Conservation (phyloP, 2,329 filamentous ascomycete genomes). For the Camillea tinctor region DNA sequence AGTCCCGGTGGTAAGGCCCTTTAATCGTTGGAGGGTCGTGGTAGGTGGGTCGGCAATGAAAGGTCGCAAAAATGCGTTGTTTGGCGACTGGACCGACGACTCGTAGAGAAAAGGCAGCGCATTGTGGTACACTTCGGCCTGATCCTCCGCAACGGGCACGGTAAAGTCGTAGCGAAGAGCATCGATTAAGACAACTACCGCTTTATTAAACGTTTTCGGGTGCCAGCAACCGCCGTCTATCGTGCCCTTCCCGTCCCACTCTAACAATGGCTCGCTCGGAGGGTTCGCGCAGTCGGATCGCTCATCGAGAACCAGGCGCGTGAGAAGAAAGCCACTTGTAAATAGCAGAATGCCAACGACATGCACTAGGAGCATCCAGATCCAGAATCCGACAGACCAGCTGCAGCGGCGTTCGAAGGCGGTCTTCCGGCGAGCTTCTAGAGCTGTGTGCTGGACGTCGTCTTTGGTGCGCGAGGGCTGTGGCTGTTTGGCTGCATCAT, state of each 20-base stretch:
- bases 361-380: conserved; percentile 72
- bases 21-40: conserved; percentile 85
- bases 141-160: conserved; percentile 65
- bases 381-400: conserved; percentile 67
- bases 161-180: conserved; percentile 97
- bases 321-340: conserved; percentile 91
- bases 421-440: conserved; percentile 48
- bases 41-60: conserved; percentile 98
- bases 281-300: conserved; percentile 68
- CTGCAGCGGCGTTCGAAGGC: conserved; percentile 53
- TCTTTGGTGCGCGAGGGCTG: conserved; percentile 38
- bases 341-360: conserved; percentile 84
- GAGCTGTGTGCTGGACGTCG: conserved; percentile 44
- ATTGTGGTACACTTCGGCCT: conserved; percentile 73
- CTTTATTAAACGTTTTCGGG: conserved; percentile 87
- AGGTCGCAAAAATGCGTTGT: conserved; percentile 84
- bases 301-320: conserved; percentile 75
- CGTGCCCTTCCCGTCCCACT: conserved; percentile 43
- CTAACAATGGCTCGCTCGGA: conserved; percentile 57
- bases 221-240: conserved; percentile 84
- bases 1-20: conserved; percentile 92
- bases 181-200: conserved; percentile 87
- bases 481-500: conserved; percentile 36
- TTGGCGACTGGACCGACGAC: conserved; percentile 68
- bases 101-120: conserved; percentile 85